Conservation (phyloP, 805 yeast genomes). For the Candida endomychidarum region DNA sequence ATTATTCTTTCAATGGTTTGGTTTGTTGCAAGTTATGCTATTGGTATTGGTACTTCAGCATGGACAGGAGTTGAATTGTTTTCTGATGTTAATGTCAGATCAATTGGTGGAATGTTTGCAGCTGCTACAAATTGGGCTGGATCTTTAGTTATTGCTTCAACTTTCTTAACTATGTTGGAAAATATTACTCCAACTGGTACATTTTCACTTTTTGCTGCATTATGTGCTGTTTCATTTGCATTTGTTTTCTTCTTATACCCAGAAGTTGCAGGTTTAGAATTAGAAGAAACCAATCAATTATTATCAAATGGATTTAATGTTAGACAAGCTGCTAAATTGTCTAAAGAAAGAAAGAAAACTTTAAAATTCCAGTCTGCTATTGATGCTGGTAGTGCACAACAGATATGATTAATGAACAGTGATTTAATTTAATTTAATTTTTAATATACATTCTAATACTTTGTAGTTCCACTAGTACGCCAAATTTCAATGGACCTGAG, state of each 20-base stretch:
- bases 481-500: no score
- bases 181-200: constrained; percentile 95
- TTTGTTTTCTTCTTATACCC: constrained; percentile 86
- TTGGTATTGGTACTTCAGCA: constrained; percentile 96
- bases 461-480: no score
- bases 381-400: neutral
- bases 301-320: constrained; percentile 86
- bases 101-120: constrained; percentile 86
- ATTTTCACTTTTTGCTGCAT: constrained; percentile 83
- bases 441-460: neutral
- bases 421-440: neutral
- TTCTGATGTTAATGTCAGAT: constrained; percentile 86
- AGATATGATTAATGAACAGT: neutral
- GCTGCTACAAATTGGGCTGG: constrained; percentile 97
- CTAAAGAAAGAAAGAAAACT: constrained; percentile 34
- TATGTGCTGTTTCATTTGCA: constrained; percentile 68
- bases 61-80: constrained; percentile 98
- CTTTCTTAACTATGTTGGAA: constrained; percentile 91
- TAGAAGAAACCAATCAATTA: constrained; percentile 86
- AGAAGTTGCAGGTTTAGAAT: constrained; percentile 83
- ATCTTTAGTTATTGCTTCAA: constrained; percentile 83
- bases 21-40: constrained; percentile 86
- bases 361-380: constrained; percentile 18
- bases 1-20: constrained; percentile 82
- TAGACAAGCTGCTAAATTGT: constrained; percentile 44